Evolutionary conservation across 2,329 filamentous ascomycete species (phyloP).

Genomic region (Colletotrichum acutatum): DNA sequence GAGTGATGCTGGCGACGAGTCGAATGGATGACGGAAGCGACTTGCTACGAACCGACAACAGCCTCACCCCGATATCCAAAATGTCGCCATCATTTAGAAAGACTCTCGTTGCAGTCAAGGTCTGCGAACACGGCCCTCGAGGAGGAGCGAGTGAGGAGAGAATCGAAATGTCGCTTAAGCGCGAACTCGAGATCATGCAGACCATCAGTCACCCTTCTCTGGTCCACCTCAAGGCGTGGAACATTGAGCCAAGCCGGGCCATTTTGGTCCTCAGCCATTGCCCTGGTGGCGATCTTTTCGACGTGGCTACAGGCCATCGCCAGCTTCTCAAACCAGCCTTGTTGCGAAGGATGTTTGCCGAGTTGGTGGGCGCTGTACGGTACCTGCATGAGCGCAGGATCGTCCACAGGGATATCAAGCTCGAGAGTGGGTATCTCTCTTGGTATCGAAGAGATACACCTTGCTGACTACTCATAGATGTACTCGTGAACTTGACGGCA

Average conservation of each 20-base stretch:
- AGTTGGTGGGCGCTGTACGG: conserved; percentile 84
- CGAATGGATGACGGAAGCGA: conserved; percentile 67
- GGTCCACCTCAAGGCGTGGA: conserved; percentile 92
- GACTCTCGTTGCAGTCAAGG: conserved; percentile 91
- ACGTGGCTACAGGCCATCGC: conserved; percentile 81
- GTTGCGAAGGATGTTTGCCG: conserved; percentile 87
- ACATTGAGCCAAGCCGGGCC: conserved; percentile 82
- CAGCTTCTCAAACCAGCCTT: conserved; percentile 75
- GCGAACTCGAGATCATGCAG: conserved; percentile 94
- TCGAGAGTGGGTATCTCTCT: conserved; percentile 77
- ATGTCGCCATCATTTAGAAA: conserved; percentile 65
- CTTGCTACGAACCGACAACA: conserved; percentile 47
- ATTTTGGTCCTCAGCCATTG: conserved; percentile 92
- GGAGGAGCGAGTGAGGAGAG: conserved; percentile 94
- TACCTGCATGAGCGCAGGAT: conserved; percentile 89
- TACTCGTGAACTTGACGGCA: conserved; percentile 85
- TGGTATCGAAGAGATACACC: not conserved
- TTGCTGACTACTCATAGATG: conserved; percentile 66
- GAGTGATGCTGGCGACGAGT: conserved; percentile 90
- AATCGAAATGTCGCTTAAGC: conserved; percentile 91
- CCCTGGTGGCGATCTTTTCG: conserved; percentile 93
- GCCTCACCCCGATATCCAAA: conserved; percentile 53
- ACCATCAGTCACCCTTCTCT: conserved; percentile 88
- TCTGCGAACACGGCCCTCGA: conserved; percentile 93
- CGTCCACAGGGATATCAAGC: conserved; percentile 96